Evolutionary conservation across 352 stramenopile genomes (phyloP).

Genomic region (Globisporangium acanthophoron): DNA sequence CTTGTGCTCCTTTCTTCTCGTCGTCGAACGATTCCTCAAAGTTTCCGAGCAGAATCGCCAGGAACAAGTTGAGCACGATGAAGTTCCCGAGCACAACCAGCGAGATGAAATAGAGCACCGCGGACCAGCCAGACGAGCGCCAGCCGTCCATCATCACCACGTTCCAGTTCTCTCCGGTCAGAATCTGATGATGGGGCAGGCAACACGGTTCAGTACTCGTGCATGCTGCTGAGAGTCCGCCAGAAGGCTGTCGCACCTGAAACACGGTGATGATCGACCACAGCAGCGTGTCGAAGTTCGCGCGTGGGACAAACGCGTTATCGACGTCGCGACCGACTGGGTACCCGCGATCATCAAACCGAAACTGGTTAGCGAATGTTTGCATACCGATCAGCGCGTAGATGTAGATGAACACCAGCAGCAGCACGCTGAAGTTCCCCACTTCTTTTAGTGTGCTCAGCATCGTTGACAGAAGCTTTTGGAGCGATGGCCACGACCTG

Average conservation of each 20-base stretch:
- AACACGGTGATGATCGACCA: slow-evolving; percentile 74
- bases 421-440: slow-evolving; percentile 88
- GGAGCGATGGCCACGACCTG: slow-evolving; percentile 86
- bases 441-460: slow-evolving; percentile 86
- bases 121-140: slow-evolving; percentile 52
- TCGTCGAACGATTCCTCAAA: slow-evolving; percentile 77
- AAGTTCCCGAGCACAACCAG: slow-evolving; percentile 87
- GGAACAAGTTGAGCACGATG: slow-evolving; percentile 90
- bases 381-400: slow-evolving; percentile 91
- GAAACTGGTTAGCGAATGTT: slow-evolving; percentile 89
- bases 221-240: no score
- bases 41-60: slow-evolving; percentile 88
- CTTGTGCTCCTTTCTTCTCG: slow-evolving; percentile 29
- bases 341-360: slow-evolving; percentile 74
- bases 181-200: slow-evolving; percentile 43
- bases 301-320: slow-evolving; percentile 33
- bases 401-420: slow-evolving; percentile 93
- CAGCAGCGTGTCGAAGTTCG: slow-evolving; percentile 66
- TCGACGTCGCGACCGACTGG: slow-evolving; percentile 25
- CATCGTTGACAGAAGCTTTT: slow-evolving; percentile 90
- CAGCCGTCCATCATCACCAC: slow-evolving; percentile 86
- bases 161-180: slow-evolving; percentile 93
- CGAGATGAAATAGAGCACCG: slow-evolving; percentile 76
- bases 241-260: slow-evolving; percentile 21
- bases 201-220: neutral